Base-by-base conservation (phyloP, 805 yeast genomes). In the Saturnispora galanensis region DNA sequence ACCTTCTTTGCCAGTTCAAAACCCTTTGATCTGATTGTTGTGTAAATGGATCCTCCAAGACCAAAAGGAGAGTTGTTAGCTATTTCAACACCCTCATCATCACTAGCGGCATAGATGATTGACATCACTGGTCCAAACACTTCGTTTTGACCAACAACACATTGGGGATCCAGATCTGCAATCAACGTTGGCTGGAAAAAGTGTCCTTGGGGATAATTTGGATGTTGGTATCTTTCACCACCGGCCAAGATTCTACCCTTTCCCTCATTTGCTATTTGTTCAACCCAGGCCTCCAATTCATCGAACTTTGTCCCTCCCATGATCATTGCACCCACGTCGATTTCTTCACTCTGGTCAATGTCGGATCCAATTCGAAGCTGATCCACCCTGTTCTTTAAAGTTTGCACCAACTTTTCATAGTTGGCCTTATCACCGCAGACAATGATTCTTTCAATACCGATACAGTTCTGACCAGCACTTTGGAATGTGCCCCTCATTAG, bases 381-480 rank as follows among this genome's bases (percentile, higher is more conserved):
- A 5, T 72, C 68, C 16, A 93, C 76, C 46, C 93, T 71, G 30
- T 69, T 62, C 1, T 71, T 52, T 36, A 93, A 67, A 9, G 77
- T 73, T 0, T 66, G 64, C 1, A 81, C 80, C 35, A 93, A 64
- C 36, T 64, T 56, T 17, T 77, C 81, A 63, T 93, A 89, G 26
- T 78, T 76, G 35, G 68, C 67, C n/a, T 44, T 46, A 32, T 56
- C 59, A 5, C 83, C 84, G 38, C 86, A 71, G 32, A 89, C 87
- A 50, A 93, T 81, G 6, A 93, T 94, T 47, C 98, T 73, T 66
- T 93, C 99, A 44, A 93, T 84, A 33, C 99, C 97, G 56, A 93
- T 93, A 67, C 99, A 93, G 60, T 93, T 93, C 65, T 93, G 99
- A 10, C 99, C 99, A 0, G 96, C 84, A 44, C 95, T 84, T 66